Base-by-base conservation (phyloP, 2,329 filamentous ascomycete genomes). In the Xylaria sp. region DNA sequence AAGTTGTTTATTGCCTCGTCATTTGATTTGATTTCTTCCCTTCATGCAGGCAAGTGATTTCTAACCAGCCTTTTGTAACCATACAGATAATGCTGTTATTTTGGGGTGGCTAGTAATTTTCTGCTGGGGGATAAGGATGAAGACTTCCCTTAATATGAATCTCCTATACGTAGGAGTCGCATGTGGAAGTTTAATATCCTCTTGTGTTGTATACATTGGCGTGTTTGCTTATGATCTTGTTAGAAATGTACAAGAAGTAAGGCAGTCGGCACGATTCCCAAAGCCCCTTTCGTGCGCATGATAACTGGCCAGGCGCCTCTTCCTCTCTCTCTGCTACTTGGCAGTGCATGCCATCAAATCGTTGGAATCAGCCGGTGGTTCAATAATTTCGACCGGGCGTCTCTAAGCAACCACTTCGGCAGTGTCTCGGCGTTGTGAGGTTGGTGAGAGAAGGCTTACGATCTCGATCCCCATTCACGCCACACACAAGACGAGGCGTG, bases 401-500 rank as follows among this genome's bases (percentile, higher is more conserved):
- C 54, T 44, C 29, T 39, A n/a, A 31, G 61, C 44, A 56, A 49
- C 65, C 50, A 54, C 39, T 55, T 68, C 66, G 62, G 66, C 57
- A 50, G n/a, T 61, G 57, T 39, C 53, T 65, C 57, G 66, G 66
- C 38, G 53, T 29, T n/a, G 36, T 33, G 15, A 44, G 1, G 17
- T n/a, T 38, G 9, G 25, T 31, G 11, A 39, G 33, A n/a, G 36
- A 29, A 13, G 11, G 15, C 22, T 42, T n/a, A 55, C 31, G 20
- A 44, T 42, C 36, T 17, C 22, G 9, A 57, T 27, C 38, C 5
- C 25, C 25, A 31, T 20, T 7, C 31, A n/a, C 25, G 33, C 29
- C n/a, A 63, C 22, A 9, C 54, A 39, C 33, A 11, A 45, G 51
- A 13, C 27, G 55, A 51, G 39, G 5, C 9, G n/a, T 25, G 27